Evolutionary conservation across 345 rosid species (phyloP), one percentile per base, ranked within the genome.

Genomic region (Citrus medica): DNA sequence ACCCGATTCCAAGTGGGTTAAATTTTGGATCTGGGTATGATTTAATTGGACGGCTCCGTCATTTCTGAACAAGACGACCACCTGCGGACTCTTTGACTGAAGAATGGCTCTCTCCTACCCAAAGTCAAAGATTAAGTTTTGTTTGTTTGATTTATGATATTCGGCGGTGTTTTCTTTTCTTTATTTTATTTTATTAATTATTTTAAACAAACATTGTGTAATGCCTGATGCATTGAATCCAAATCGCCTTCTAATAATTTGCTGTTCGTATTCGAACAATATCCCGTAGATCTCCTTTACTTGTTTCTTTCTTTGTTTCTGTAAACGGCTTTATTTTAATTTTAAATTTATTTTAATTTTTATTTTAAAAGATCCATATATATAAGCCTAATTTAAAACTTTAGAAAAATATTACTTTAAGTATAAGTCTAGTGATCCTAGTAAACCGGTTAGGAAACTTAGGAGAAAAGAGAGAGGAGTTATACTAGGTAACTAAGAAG

Each of bases 181-280:
- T 37, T 55, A 4, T 16, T 38, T 4, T 0, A 12, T 69, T 13
- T 27, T 27, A 27, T 28, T 25, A 8, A 8, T 38, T 8, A 4
- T 37, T 7, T 27, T n/a, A 6, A 13, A 13, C 5, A 1, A 7
- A 3, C 27, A 71, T 64, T 22, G 24, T 55, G 25, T 55, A 22
- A 63, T 55, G 63, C 74, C 77, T n/a, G 80, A 60, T 77, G 75
- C 80, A 67, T 19, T 46, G 83, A 77, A 73, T 48, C 78, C 78
- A 59, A 30, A 8, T 69, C 30, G 5, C 64, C 33, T 55, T 10
- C 7, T 32, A 30, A n/a, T n/a, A 33, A 33, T 5, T 35, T 14
- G 10, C 28, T n/a, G 3, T 3, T 17, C 3, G 12, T 28, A 48
- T 51, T 66, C 9, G n/a, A 14, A 30, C 73, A 69, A 42, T 2